These are phyloP conservation scores for Phalaenopsis equestris DNA, from an alignment of 106 monocot genomes.

Conservation along the genomic window DNA sequence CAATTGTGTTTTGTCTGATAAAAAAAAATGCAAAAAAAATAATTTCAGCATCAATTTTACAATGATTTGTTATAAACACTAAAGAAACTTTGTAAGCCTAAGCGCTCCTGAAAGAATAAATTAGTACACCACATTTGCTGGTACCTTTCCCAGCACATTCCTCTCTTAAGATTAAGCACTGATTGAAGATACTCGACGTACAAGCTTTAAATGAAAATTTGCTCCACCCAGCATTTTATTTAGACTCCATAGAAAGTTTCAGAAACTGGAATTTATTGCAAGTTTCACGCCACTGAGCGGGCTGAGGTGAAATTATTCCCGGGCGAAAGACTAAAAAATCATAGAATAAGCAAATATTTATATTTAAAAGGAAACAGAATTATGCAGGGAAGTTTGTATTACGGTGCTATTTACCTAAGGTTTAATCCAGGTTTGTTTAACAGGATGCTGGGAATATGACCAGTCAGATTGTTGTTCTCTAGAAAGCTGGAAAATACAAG, in stretches of 20 bases:
- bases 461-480: constrained; percentile 38
- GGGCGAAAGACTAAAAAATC: constrained; percentile 25
- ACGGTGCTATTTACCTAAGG: constrained; percentile 21
- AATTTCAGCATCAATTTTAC: too few species aligned
- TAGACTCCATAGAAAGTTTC: neutral
- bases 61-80: neutral
- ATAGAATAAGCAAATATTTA: constrained; percentile 4
- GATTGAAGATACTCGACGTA: neutral
- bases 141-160: neutral
- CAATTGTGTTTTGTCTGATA: neutral
- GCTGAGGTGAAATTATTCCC: constrained; percentile 31
- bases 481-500: constrained; percentile 32
- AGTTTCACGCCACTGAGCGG: neutral
- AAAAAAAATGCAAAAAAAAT: neutral
- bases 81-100: neutral
- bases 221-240: neutral
- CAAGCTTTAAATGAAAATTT: neutral
- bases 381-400: neutral
- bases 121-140: neutral
- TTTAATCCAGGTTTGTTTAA: constrained; percentile 20
- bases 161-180: neutral
- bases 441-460: constrained; percentile 27
- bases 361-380: neutral
- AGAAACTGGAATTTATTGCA: neutral
- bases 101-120: neutral